Conservation (phyloP, 495 filamentous ascomycete species). For the Aspergillus panamensis region DNA sequence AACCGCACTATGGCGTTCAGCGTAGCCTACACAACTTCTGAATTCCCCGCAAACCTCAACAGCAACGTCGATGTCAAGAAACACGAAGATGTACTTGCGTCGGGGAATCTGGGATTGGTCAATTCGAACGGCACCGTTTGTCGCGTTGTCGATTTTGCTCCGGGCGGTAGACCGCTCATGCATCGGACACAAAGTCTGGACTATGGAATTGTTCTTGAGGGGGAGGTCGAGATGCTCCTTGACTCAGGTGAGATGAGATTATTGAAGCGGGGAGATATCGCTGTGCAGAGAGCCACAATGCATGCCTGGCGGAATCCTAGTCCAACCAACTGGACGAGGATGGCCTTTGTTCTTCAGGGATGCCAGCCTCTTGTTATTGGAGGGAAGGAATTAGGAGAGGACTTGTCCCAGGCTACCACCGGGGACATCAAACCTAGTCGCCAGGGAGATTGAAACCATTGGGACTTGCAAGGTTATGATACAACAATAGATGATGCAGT, state of each 20-base stretch:
- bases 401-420: constrained; percentile 24
- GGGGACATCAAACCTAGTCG: constrained; percentile 3
- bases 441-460: not conserved
- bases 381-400: constrained; percentile 45
- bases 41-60: constrained; percentile 52
- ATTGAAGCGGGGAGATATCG: constrained; percentile 66
- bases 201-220: constrained; percentile 73
- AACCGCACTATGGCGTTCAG: constrained; percentile 29
- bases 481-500: not conserved
- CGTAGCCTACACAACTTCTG: constrained; percentile 50
- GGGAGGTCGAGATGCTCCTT: constrained; percentile 68
- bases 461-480: not conserved
- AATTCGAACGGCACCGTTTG: constrained; percentile 50
- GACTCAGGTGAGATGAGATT: constrained; percentile 59
- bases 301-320: constrained; percentile 43
- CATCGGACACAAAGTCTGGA: constrained; percentile 50
- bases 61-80: constrained; percentile 43
- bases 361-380: constrained; percentile 40
- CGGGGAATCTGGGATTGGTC: constrained; percentile 41
- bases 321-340: constrained; percentile 48
- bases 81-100: constrained; percentile 33
- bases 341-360: constrained; percentile 57
- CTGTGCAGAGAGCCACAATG: constrained; percentile 57
- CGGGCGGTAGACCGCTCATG: constrained; percentile 13
- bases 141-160: constrained; percentile 62